phyloP scores from a whole-genome alignment of 192 early-diverging fungal species.

The Gryganskiella cystojenkinii region DNA sequence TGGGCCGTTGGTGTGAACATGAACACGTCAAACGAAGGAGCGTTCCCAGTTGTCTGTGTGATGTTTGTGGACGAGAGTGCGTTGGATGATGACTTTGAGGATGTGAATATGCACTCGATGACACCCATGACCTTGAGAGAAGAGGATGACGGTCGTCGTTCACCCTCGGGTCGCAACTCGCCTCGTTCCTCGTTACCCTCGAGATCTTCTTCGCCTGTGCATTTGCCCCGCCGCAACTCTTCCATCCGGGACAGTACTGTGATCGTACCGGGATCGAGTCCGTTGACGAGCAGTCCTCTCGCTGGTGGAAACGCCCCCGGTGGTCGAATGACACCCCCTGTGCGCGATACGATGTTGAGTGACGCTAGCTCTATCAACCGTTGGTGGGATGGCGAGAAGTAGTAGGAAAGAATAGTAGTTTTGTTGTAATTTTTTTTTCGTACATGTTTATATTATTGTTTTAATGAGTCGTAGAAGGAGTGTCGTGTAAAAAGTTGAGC shows the following conservation, averaged over 20 bases:
- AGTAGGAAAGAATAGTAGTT: neutral
- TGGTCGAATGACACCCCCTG: conserved; percentile 14
- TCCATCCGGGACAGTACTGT: conserved; percentile 50
- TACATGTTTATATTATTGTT: too few species aligned
- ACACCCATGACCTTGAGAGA: conserved; percentile 44
- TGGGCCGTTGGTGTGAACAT: conserved; percentile 90
- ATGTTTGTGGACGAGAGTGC: conserved; percentile 53
- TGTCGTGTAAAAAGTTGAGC: too few species aligned
- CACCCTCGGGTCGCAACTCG: conserved; percentile 43
- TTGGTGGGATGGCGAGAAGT: conserved; percentile 33
- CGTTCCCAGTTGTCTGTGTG: conserved; percentile 89
- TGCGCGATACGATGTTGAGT: conserved; percentile 40
- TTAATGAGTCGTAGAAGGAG: too few species aligned
- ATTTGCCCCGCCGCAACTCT: conserved; percentile 43
- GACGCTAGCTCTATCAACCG: conserved; percentile 42
- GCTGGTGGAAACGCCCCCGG: conserved; percentile 12
- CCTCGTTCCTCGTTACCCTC: conserved; percentile 47
- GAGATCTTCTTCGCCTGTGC: conserved; percentile 44
- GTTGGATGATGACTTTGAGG: conserved; percentile 49
- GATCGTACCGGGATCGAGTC: conserved; percentile 12
- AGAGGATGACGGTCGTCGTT: conserved; percentile 45
- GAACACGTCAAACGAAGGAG: conserved; percentile 75
- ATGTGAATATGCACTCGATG: conserved; percentile 51
- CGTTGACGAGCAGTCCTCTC: conserved; percentile 26
- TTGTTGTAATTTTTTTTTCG: neutral